Evolutionary conservation across 1,284 basidiomycete species (phyloP), one percentile per base, ranked within the genome.

Genomic region (Earliella scabrosa): DNA sequence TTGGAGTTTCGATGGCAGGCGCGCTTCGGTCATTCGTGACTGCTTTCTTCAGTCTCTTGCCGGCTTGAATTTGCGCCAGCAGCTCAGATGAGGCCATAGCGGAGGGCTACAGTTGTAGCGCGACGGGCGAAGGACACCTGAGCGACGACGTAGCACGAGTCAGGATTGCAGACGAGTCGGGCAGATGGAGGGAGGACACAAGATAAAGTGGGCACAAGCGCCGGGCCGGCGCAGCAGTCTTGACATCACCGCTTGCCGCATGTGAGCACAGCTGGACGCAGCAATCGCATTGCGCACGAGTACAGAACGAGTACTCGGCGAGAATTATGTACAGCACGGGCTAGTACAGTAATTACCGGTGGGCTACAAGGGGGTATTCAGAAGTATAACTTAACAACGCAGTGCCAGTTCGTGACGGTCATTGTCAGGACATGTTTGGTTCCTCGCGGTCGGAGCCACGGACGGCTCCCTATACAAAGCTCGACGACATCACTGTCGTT

Each of bases 21-120:
- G 76, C 86, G 68, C 93, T 95, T 40, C 90, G 82, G 71, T 96
- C 95, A 79, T 87, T 82, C 6, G 93, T 96, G 56, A 82, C 78
- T 11, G 90, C 75, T 73, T 95, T 95, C 78, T 88, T 94, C 54
- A 95, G 78, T 56, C 62, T 82, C 73, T 84, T 93, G 26, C 93
- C 93, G 0, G 86, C 82, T 75, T 93, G 90, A 45, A 92, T 92
- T 66, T 90, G 85, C 58, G 84, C 81, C 51, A 93, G 73, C 36
- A 93, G 79, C 61, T 87, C 90, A 64, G 79, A 77, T 29, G 86
- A 86, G 9, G 88, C 86, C 88, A 91, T 91, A 53, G 48, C 46
- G 3, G 9, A n/a, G 18, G 21, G 9, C 4, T 27, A 16, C 9
- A 2, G 5, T 18, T 2, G 39, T 18, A 26, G 39, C 6, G 29